phyloP scores from a whole-genome alignment of 495 filamentous ascomycete species.

The Oidiodendron maius region DNA sequence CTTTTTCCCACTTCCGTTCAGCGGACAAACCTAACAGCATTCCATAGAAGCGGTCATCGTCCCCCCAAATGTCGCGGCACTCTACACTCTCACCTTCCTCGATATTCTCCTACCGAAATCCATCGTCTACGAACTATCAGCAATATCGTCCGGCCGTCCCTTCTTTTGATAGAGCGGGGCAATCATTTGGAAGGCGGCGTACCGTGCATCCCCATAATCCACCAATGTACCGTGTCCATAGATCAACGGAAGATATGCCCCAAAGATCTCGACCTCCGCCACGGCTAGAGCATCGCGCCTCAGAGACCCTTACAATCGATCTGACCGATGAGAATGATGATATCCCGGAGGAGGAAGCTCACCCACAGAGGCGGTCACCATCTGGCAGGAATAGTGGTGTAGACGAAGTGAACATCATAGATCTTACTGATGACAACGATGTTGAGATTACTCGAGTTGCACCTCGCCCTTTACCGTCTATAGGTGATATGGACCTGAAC shows the following conservation, averaged over 20 bases:
- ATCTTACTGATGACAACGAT: conserved; percentile 26
- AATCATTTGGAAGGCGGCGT: conserved; percentile 17
- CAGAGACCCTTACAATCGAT: conserved; percentile 30
- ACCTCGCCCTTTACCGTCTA: conserved; percentile 2
- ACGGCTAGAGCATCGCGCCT: conserved; percentile 19
- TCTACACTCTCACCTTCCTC: conserved; percentile 21
- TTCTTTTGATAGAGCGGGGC: conserved; percentile 20
- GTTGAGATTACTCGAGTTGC: conserved; percentile 12
- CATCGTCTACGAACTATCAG: conserved; percentile 9
- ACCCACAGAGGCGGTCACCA: conserved; percentile 23
- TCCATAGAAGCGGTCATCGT: conserved; percentile 13
- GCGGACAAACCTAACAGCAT: conserved; percentile 10
- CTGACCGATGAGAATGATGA: conserved; percentile 34
- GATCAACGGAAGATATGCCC: conserved; percentile 15
- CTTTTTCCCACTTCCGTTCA: neutral
- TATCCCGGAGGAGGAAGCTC: conserved; percentile 11
- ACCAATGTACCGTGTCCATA: conserved; percentile 8
- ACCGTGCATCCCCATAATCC: conserved; percentile 23
- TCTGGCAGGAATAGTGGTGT: conserved; percentile 19
- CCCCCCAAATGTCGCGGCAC: conserved; percentile 21
- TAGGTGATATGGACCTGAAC: neutral
- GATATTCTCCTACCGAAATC: conserved; percentile 10
- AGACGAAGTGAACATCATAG: conserved; percentile 24
- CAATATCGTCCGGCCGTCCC: conserved; percentile 6
- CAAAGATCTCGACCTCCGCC: conserved; percentile 14